Evolutionary conservation across 2,329 filamentous ascomycete genomes (phyloP), one percentile per base, ranked within the genome.

Genomic region (Claviceps citrina): DNA sequence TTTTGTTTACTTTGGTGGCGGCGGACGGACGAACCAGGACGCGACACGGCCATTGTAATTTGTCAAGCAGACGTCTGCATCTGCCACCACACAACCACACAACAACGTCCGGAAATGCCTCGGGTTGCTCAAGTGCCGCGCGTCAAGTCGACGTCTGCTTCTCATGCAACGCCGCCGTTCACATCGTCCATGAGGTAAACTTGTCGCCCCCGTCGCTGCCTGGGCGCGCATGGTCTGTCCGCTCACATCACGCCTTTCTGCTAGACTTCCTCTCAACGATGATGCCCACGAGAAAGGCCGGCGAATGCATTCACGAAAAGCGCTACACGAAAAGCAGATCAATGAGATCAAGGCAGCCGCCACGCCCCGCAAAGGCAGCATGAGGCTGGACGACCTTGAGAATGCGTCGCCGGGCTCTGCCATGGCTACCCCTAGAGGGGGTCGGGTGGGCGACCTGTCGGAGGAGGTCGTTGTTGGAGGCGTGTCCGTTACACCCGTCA

Each of bases 191-290:
- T 73, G 41, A 75, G 74, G 71, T 75, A 61, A 55, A n/a, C n/a
- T n/a, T n/a, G 68, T 61, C n/a, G 26, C 16, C 13, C 44, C 36
- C n/a, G n/a, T n/a, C n/a, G n/a, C n/a, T n/a, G n/a, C n/a, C n/a
- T n/a, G n/a, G n/a, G n/a, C n/a, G n/a, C n/a, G n/a, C n/a, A n/a
- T n/a, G n/a, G n/a, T n/a, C n/a, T n/a, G n/a, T n/a, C n/a, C n/a
- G 24, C 41, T 47, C 33, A 46, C 41, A 31, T 15, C 20, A 20
- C 0, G 1, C 37, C 45, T 36, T 43, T 44, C 48, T 40, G 44
- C 33, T 52, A 93, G 85, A 58, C 93, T 98, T 44, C 87, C 91
- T 27, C 75, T 98, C 46, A 96, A 96, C 65, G 91, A 98, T 65
- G 91, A 98, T 68, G 79, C 76, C 44, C 77, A 81, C 51, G 91